Conservation (phyloP, 1,284 basidiomycete genomes). For the Trichosporon sp. region DNA sequence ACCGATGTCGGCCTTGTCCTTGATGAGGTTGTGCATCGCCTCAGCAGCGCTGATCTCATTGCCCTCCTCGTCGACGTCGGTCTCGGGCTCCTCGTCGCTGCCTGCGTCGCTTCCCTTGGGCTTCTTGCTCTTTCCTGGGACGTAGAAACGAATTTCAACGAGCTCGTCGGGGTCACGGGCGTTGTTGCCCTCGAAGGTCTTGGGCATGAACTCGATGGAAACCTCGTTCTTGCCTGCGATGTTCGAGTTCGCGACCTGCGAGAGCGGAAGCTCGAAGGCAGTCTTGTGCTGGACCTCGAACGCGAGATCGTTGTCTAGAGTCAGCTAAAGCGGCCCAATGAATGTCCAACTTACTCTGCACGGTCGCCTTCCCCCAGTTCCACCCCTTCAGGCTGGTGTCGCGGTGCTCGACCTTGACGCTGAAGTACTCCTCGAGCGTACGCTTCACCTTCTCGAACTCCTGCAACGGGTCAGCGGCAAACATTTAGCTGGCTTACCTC, state of each 20-base stretch:
- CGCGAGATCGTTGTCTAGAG: constrained; percentile 74
- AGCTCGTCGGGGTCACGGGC: constrained; percentile 69
- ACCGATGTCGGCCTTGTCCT: constrained; percentile 93
- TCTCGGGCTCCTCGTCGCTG: constrained; percentile 56
- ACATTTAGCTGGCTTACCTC: constrained; percentile 59
- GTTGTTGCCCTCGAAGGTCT: constrained; percentile 46
- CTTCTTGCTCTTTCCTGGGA: constrained; percentile 64
- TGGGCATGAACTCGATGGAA: constrained; percentile 81
- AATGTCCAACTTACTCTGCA: constrained; percentile 64
- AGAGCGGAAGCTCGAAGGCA: constrained; percentile 85
- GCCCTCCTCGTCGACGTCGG: constrained; percentile 52
- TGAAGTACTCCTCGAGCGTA: constrained; percentile 80
- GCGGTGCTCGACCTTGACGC: constrained; percentile 73
- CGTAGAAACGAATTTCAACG: constrained; percentile 93
- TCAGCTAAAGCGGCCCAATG: constrained; percentile 7
- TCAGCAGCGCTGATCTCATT: constrained; percentile 77
- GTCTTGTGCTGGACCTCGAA: constrained; percentile 88
- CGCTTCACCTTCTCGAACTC: constrained; percentile 73
- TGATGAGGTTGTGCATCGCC: constrained; percentile 93
- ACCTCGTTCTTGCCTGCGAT: constrained; percentile 97
- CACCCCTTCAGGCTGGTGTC: constrained; percentile 91
- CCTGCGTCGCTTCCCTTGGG: constrained; percentile 63
- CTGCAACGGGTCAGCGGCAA: constrained; percentile 49
- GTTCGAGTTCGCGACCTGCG: constrained; percentile 90
- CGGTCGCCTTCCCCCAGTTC: constrained; percentile 97